A percentile compares a stretch with the other conserved stretches of the same genome.
Conservation (phyloP, 805 yeast species). For the Lachancea mirantina region DNA sequence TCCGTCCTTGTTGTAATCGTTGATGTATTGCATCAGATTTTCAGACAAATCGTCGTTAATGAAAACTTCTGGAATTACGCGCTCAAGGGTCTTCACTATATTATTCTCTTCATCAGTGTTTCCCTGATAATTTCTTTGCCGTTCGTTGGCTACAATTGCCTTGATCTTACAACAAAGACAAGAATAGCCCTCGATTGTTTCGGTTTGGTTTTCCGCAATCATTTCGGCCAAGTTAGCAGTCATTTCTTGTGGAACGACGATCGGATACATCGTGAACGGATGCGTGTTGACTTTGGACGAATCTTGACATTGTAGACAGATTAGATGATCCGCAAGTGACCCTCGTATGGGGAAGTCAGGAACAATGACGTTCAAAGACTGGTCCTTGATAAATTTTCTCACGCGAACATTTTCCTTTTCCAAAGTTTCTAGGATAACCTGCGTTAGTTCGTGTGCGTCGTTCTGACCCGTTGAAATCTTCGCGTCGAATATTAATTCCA, state of each 20-base stretch:
- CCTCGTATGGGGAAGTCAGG: slow-evolving; percentile 77
- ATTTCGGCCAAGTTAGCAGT: slow-evolving; percentile 46
- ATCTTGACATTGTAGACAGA: slow-evolving; percentile 60
- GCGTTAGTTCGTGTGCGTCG: slow-evolving; percentile 91
- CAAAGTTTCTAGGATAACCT: slow-evolving; percentile 69
- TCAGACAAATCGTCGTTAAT: slow-evolving; percentile 63
- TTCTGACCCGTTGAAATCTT: slow-evolving; percentile 77
- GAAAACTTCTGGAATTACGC: slow-evolving; percentile 32
- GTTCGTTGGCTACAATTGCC: slow-evolving; percentile 35
- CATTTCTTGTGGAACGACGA: slow-evolving; percentile 58
- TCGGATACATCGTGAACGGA: slow-evolving; percentile 63
- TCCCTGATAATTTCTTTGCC: slow-evolving; percentile 14
- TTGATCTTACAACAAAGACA: slow-evolving; percentile 63
- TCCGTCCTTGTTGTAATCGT: slow-evolving; percentile 38
- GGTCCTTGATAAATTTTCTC: slow-evolving; percentile 26
- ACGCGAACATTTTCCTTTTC: slow-evolving; percentile 53
- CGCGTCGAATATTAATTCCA: slow-evolving; percentile 68
- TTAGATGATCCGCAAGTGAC: slow-evolving; percentile 53
- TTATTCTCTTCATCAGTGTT: slow-evolving; percentile 27
- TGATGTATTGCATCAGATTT: slow-evolving; percentile 41
- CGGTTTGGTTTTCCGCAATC: slow-evolving; percentile 50
- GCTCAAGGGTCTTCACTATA: slow-evolving; percentile 32
- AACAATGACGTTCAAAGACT: slow-evolving; percentile 20
- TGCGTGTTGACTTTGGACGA: slow-evolving; percentile 51
- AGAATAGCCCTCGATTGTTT: slow-evolving; percentile 71